These are phyloP conservation scores for Aspergillus phoenicis DNA, from an alignment of 2,329 filamentous ascomycete genomes.

Conservation along the genomic window DNA sequence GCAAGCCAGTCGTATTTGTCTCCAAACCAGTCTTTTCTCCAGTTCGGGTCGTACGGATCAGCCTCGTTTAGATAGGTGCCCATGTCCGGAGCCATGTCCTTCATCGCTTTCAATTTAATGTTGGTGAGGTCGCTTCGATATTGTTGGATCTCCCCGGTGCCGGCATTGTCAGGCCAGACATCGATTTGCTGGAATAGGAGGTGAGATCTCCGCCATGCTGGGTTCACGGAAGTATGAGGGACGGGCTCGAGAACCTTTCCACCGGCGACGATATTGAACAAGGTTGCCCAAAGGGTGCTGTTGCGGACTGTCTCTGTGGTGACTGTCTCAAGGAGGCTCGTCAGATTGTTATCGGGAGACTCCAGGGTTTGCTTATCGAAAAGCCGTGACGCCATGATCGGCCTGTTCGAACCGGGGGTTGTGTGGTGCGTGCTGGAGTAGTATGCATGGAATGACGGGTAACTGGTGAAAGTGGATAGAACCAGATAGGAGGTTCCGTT, in stretches of 20 bases:
- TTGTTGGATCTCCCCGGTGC: background rate
- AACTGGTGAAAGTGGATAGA: slow-evolving; percentile 3
- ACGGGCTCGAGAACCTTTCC: slow-evolving; percentile 15
- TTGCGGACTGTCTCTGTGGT: background rate
- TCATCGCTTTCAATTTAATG: slow-evolving; percentile 22
- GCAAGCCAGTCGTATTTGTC: slow-evolving; percentile 27
- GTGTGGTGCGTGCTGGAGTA: slow-evolving; percentile 5
- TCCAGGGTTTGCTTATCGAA: slow-evolving; percentile 8
- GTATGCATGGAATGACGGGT: slow-evolving; percentile 11
- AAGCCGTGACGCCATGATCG: slow-evolving; percentile 12
- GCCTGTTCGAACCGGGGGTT: background rate
- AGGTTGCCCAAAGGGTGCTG: background rate
- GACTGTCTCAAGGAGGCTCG: background rate
- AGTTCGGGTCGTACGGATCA: slow-evolving; percentile 18
- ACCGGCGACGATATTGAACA: slow-evolving; percentile 15
- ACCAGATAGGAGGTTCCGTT: slow-evolving; percentile 12
- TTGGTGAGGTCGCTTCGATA: slow-evolving; percentile 10
- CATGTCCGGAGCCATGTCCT: slow-evolving; percentile 21
- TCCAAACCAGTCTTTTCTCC: slow-evolving; percentile 24
- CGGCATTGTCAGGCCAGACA: slow-evolving; percentile 11
- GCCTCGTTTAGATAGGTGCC: slow-evolving; percentile 27
- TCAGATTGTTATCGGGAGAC: background rate
- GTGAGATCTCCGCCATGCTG: slow-evolving; percentile 17
- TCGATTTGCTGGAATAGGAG: slow-evolving; percentile 6
- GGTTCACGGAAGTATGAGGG: slow-evolving; percentile 17